Evolutionary conservation across 2,329 filamentous ascomycete genomes (phyloP).

Genomic region (Phyllosticta paracitricarpa): DNA sequence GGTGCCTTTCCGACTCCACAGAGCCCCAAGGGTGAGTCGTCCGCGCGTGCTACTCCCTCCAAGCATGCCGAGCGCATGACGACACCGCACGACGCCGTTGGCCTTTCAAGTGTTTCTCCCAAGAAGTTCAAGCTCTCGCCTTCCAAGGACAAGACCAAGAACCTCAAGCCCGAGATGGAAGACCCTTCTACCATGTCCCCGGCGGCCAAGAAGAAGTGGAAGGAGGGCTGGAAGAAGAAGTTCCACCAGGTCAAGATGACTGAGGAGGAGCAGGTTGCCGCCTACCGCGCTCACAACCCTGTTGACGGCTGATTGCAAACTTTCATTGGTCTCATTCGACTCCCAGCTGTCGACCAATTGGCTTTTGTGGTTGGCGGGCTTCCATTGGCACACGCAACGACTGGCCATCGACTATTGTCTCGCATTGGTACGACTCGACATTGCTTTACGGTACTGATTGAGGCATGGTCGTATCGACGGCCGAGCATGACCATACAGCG

Average conservation of each 20-base stretch:
- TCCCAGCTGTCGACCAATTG: not conserved
- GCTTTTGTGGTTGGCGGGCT: not conserved
- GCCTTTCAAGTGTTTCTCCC: conserved; percentile 19
- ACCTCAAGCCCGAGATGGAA: conserved; percentile 21
- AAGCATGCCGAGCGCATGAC: not conserved
- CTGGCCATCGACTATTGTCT: not conserved
- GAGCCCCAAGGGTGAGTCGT: conserved; percentile 11
- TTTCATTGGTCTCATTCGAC: not conserved
- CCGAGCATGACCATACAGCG: not conserved
- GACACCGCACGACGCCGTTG: conserved; percentile 16
- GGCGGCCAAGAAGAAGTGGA: conserved; percentile 25
- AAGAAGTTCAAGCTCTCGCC: conserved; percentile 32
- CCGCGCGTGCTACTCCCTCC: conserved; percentile 15
- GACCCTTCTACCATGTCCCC: conserved; percentile 26
- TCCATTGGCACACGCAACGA: not conserved
- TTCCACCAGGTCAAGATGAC: conserved; percentile 24
- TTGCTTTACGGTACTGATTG: not conserved
- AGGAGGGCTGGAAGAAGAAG: conserved; percentile 26
- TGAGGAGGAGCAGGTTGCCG: conserved; percentile 16
- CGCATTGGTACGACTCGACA: not conserved
- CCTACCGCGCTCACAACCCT: conserved; percentile 2
- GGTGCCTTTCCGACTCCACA: conserved; percentile 11
- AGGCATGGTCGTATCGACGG: no score
- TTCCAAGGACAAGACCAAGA: conserved; percentile 37
- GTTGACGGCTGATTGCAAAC: not conserved